Evolutionary conservation across 805 yeast species (phyloP).

Genomic region (Zygosaccharomyces rouxii): DNA sequence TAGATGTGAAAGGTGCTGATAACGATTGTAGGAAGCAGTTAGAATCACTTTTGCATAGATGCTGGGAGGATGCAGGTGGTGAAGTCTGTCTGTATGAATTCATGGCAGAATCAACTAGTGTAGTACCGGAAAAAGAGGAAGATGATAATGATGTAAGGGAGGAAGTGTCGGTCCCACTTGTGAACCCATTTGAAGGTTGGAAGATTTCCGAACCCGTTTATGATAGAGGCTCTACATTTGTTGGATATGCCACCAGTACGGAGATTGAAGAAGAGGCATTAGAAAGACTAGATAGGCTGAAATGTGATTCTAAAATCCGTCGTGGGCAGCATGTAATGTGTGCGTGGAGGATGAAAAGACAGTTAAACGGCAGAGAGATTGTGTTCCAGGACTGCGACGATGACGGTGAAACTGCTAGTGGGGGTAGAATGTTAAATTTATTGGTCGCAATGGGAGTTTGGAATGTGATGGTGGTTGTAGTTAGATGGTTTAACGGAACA

Average conservation of each 20-base stretch:
- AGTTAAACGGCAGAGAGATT: conserved; percentile 40
- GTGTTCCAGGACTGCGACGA: conserved; percentile 85
- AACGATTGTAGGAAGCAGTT: conserved; percentile 28
- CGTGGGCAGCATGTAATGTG: conserved; percentile 77
- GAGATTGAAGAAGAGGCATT: conserved; percentile 64
- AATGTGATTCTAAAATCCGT: conserved; percentile 60
- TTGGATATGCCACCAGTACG: conserved; percentile 67
- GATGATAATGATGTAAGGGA: conserved; percentile 25
- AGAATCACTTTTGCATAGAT: conserved; percentile 43
- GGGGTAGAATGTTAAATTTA: conserved; percentile 76
- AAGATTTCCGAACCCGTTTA: conserved; percentile 64
- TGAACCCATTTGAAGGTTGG: conserved; percentile 70
- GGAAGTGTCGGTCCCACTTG: conserved; percentile 6
- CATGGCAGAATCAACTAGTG: conserved; percentile 58
- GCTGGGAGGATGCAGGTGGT: conserved; percentile 40
- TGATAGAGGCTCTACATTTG: conserved; percentile 82
- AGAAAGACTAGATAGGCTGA: conserved; percentile 46
- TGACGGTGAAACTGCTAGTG: conserved; percentile 97
- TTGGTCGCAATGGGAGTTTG: conserved; percentile 73
- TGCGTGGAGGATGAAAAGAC: conserved; percentile 70
- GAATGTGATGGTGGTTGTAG: conserved; percentile 77
- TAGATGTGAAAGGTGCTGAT: conserved; percentile 43
- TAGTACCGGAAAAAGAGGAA: conserved; percentile 39
- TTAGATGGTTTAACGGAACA: conserved; percentile 90
- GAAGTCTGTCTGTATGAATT: conserved; percentile 84